A percentile compares a stretch with the other conserved stretches of the same genome.
These are phyloP conservation scores for Phytophthora melonis DNA, from an alignment of 352 stramenopile species.

Conservation along the genomic window DNA sequence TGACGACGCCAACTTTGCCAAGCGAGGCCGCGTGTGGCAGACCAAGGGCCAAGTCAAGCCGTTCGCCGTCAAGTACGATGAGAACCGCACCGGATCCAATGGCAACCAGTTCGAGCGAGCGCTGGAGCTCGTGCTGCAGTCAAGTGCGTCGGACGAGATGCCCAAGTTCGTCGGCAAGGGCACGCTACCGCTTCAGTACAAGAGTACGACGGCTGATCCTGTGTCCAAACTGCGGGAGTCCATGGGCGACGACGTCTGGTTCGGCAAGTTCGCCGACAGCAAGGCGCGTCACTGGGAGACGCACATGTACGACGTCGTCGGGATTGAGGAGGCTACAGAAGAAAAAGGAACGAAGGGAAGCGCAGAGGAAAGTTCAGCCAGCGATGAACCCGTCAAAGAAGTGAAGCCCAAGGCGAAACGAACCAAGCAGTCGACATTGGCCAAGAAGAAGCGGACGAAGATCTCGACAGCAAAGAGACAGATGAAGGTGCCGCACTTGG, in stretches of 20 bases:
- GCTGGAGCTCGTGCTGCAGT: conserved; percentile 21
- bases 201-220: conserved; percentile 2
- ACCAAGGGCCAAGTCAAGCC: conserved; percentile 29
- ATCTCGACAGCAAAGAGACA: conserved; percentile 5
- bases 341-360: background rate
- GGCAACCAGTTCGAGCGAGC: conserved; percentile 37
- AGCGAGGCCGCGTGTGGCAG: conserved; percentile 35
- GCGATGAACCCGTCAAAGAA: background rate
- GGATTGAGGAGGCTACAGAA: background rate
- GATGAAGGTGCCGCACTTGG: background rate
- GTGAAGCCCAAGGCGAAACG: background rate
- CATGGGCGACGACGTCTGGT: conserved; percentile 31
- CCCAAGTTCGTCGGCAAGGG: conserved; percentile 29
- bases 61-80: conserved; percentile 25
- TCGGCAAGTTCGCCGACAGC: conserved; percentile 29
- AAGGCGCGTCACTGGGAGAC: conserved; percentile 22
- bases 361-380: background rate
- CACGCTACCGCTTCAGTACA: conserved; percentile 24
- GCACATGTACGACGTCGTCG: conserved; percentile 24
- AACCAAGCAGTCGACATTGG: background rate
- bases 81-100: conserved; percentile 27
- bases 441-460: conserved; percentile 12
- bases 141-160: conserved; percentile 17
- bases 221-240: conserved; percentile 14
- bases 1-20: conserved; percentile 46